Percentiles rank a stretch among this genome's conserved stretches.
Conservation (phyloP, 2,329 filamentous ascomycete genomes). For the Ophiosphaerella herpotricha region DNA sequence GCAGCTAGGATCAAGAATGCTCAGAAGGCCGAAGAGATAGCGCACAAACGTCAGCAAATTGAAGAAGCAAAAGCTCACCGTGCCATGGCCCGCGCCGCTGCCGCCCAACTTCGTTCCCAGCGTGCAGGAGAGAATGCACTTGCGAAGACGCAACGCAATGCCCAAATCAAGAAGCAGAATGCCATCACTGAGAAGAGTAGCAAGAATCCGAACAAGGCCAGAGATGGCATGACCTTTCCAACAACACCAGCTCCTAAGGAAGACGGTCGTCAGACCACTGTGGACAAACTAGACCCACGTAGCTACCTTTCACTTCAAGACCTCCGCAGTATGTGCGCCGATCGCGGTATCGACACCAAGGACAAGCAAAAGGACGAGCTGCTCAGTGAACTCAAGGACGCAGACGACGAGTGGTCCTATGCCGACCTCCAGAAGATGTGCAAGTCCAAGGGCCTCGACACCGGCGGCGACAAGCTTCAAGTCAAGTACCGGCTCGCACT, state of each 20-base stretch:
- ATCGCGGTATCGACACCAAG: slow-evolving; percentile 17
- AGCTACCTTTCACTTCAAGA: slow-evolving; percentile 24
- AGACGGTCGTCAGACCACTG: slow-evolving; percentile 11
- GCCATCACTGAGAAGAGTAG: neutral
- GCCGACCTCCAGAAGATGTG: slow-evolving; percentile 30
- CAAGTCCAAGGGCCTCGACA: slow-evolving; percentile 24
- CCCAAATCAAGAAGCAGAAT: slow-evolving; percentile 20
- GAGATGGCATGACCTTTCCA: neutral
- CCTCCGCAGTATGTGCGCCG: slow-evolving; percentile 26
- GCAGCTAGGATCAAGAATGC: slow-evolving; percentile 21
- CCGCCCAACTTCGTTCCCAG: slow-evolving; percentile 21
- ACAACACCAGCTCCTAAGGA: neutral
- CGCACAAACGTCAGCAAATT: slow-evolving; percentile 16
- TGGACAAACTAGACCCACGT: slow-evolving; percentile 29
- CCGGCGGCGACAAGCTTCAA: slow-evolving; percentile 24
- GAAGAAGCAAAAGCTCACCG: slow-evolving; percentile 23
- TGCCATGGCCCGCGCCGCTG: slow-evolving; percentile 26
- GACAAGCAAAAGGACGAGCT: slow-evolving; percentile 21
- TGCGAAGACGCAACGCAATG: slow-evolving; percentile 19
- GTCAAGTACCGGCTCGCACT: slow-evolving; percentile 34
- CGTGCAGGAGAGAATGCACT: slow-evolving; percentile 19
- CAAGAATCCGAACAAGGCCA: neutral
- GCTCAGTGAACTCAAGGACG: slow-evolving; percentile 25
- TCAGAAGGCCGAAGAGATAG: slow-evolving; percentile 29
- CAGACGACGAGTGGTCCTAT: slow-evolving; percentile 24